Evolutionary conservation across 129 eudicot genomes (phyloP).

Genomic region (Heracleum sosnowskyi): DNA sequence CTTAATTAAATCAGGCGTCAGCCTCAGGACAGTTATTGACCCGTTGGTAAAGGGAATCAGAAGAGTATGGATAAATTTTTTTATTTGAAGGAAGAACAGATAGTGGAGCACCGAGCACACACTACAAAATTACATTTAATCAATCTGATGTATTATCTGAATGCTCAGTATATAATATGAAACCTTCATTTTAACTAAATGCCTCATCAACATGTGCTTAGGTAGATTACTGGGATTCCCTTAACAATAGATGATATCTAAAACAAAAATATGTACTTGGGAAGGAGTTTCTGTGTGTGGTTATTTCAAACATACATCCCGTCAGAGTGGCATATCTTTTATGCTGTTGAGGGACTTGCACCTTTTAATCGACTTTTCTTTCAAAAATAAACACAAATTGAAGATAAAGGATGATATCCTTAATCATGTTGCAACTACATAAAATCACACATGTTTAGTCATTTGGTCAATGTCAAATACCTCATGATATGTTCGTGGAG

Average conservation of each 20-base stretch:
- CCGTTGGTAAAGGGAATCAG: neutral
- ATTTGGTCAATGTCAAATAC: slow-evolving; percentile 33
- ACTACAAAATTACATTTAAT: neutral
- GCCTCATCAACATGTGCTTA: neutral
- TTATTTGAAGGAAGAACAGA: neutral
- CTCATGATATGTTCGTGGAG: slow-evolving; percentile 98
- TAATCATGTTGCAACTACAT: neutral
- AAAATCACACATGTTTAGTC: neutral
- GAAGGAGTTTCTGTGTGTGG: neutral
- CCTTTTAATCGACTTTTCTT: neutral
- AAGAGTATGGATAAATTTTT: neutral
- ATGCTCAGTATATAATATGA: neutral
- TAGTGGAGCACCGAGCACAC: neutral
- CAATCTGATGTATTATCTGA: neutral
- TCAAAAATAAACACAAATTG: neutral
- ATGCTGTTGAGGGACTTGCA: neutral
- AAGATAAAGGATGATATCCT: neutral
- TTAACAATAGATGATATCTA: neutral
- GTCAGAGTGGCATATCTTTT: neutral
- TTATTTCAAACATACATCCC: neutral
- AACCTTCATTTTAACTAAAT: neutral
- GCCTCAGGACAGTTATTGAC: neutral
- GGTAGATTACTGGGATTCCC: neutral
- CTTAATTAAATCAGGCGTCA: neutral
- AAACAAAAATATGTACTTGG: neutral